phyloP scores from a whole-genome alignment of 352 stramenopile species.

The Salisapilia sapeloensis region DNA sequence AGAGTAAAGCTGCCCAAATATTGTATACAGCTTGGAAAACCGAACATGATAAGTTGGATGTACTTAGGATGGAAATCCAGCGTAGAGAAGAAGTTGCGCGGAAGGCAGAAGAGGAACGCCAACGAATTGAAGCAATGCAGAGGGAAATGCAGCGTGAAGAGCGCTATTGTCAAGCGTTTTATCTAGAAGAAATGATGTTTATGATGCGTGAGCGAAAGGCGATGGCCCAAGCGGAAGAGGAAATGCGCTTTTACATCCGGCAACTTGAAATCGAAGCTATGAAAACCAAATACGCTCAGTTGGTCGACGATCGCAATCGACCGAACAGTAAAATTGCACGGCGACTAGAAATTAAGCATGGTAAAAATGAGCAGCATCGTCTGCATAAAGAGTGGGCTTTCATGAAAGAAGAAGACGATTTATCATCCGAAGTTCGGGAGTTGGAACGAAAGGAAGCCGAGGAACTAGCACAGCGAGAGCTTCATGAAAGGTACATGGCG shows the following conservation, averaged over 20 bases:
- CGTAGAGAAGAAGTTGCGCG: conserved; percentile 31
- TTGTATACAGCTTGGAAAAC: conserved; percentile 18
- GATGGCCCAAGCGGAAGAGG: conserved; percentile 41
- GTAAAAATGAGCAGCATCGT: conserved; percentile 64
- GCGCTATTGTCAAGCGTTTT: conserved; percentile 33
- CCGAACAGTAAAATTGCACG: conserved; percentile 45
- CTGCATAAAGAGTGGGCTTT: conserved; percentile 50
- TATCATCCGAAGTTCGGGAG: conserved; percentile 39
- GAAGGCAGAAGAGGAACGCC: conserved; percentile 25
- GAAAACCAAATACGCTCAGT: conserved; percentile 59
- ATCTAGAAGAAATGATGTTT: conserved; percentile 36
- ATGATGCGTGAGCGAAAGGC: conserved; percentile 43
- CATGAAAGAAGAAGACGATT: conserved; percentile 44
- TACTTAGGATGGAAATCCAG: conserved; percentile 26
- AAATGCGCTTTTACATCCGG: conserved; percentile 52
- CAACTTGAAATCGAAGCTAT: conserved; percentile 46
- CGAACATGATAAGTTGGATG: conserved; percentile 22
- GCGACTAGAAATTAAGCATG: conserved; percentile 56
- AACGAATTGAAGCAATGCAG: conserved; percentile 13
- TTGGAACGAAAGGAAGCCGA: conserved; percentile 38
- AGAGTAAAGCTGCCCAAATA: conserved; percentile 15
- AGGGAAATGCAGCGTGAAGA: conserved; percentile 64
- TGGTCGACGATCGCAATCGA: conserved; percentile 38
- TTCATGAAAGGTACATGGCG: conserved; percentile 38
- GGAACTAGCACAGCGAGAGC: too few relatives aligned